Evolutionary conservation across 345 rosid genomes (phyloP), one percentile per base, ranked within the genome.

Genomic region (Carallia brachiata): DNA sequence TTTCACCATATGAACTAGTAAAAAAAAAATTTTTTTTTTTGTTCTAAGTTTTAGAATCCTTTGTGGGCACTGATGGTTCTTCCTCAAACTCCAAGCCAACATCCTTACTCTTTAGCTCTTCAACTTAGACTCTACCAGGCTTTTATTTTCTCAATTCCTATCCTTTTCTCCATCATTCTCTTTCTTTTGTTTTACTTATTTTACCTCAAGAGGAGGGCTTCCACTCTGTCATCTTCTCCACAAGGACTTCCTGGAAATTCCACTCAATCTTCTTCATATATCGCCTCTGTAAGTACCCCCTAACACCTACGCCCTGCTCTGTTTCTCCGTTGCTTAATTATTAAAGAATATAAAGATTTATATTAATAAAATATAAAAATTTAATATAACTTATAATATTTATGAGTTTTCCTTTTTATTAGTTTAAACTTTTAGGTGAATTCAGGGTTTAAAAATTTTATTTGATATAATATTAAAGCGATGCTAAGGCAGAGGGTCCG

Each of bases 51-150:
- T 65, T 8, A 8, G 32, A 55, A 55, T 55, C 1, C 7, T 8
- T 5, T 2, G 59, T 6, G 23, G 30, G 23, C 36, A 79, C 62
- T 56, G 61, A 94, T 91, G 96, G 92, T 86, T 76, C 61, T 80
- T 75, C 86, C 90, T 80, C 86, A 82, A 69, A 62, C 87, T 68
- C 88, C 89, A 72, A 50, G 71, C 62, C 62, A 91, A 66, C 96
- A 90, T 76, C 83, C 85, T 28, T 94, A 94, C 70, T 88, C 96
- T 65, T 90, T 87, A 79, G 96, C 85, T 44, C 78, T 94, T 76
- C 97, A 94, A 78, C 90, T 94, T 8, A 94, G 90, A 74, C 93
- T 94, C 39, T 94, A 91, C 73, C 97, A 91, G 74, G 97, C 97
- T 63, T 94, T 94, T 85, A 94, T 94, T 66, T 94, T 94, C 79